Evolutionary conservation across 2,329 filamentous ascomycete genomes (phyloP), one percentile per base, ranked within the genome.

Genomic region (Microsporum ferrugineum): DNA sequence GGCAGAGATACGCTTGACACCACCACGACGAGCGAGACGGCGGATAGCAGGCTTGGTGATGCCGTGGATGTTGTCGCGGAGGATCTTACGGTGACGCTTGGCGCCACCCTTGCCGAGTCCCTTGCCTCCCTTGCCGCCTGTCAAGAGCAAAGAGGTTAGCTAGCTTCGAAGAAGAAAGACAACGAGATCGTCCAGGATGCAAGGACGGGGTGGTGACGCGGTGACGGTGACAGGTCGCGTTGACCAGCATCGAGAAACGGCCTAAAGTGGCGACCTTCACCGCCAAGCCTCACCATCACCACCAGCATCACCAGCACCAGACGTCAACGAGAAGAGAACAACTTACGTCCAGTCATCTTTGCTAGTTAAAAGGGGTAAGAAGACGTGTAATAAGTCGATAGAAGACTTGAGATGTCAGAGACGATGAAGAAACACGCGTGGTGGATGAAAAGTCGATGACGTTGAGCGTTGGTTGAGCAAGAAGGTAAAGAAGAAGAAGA

Each of bases 1-100:
- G 77, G 91, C 91, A 73, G 91, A 96, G 74, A 96, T 96, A 95
- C 91, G 91, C 89, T 96, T 96, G 84, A 96, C 91, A 91, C 91
- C 91, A 79, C 91, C 91, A 94, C 91, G 91, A 81, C 91, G 91
- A 68, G 91, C 91, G 80, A 96, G 91, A 95, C 91, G 91, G 74
- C 91, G 88, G 80, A 96, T 96, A 72, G 91, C 91, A 72, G 91
- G 91, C 88, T 96, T 96, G 75, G 91, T 96, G 76, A 96, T 96
- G 81, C 91, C 91, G 83, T 96, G 91, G 76, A 96, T 96, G 88
- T 96, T 96, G 88, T 96, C 91, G 80, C 91, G 90, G 79, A 96
- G 85, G 83, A 96, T 96, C 89, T 96, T 96, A 75, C 92, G 87
- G 82, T 96, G 91, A 80, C 91, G 91, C 88, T 96, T 97, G 80